Conservation (phyloP, 2,329 filamentous ascomycete genomes). For the Botrytis squamosa region DNA sequence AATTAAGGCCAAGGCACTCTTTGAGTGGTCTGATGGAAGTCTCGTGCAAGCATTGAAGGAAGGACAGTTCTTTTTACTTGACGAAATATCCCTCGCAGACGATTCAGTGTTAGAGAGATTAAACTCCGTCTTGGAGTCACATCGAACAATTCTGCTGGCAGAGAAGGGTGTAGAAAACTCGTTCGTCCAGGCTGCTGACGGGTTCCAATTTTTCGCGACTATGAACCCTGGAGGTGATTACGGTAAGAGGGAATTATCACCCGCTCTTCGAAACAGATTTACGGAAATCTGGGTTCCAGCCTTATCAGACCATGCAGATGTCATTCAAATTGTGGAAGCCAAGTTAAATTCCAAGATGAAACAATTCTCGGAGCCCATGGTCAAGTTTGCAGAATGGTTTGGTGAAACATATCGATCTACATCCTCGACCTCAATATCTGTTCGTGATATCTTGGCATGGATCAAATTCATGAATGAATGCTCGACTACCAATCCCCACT, state of each 20-base stretch:
- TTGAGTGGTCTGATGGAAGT: constrained; percentile 95
- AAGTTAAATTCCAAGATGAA: constrained; percentile 63
- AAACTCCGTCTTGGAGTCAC: constrained; percentile 92
- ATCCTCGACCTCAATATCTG: constrained; percentile 75
- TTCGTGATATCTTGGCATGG: constrained; percentile 92
- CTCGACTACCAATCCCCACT: constrained; percentile 44
- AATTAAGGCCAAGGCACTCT: constrained; percentile 75
- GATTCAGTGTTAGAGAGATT: constrained; percentile 95
- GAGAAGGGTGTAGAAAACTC: constrained; percentile 90
- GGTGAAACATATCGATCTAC: constrained; percentile 75
- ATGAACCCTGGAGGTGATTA: constrained; percentile 99
- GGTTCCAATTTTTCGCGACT: constrained; percentile 94
- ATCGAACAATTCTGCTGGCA: constrained; percentile 80
- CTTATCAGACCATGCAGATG: constrained; percentile 79
- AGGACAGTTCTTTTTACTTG: constrained; percentile 87
- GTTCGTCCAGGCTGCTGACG: constrained; percentile 69
- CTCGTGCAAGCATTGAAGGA: constrained; percentile 90
- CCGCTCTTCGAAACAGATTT: constrained; percentile 91
- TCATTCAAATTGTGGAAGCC: constrained; percentile 78
- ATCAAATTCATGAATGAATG: constrained; percentile 80
- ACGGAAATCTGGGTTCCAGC: constrained; percentile 98
- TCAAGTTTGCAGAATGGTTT: constrained; percentile 92
- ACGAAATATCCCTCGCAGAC: constrained; percentile 96
- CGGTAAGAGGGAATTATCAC: constrained; percentile 95
- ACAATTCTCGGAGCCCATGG: constrained; percentile 64